phyloP scores from a whole-genome alignment of 2,329 filamentous ascomycete species.

The Diaporthe destruens region DNA sequence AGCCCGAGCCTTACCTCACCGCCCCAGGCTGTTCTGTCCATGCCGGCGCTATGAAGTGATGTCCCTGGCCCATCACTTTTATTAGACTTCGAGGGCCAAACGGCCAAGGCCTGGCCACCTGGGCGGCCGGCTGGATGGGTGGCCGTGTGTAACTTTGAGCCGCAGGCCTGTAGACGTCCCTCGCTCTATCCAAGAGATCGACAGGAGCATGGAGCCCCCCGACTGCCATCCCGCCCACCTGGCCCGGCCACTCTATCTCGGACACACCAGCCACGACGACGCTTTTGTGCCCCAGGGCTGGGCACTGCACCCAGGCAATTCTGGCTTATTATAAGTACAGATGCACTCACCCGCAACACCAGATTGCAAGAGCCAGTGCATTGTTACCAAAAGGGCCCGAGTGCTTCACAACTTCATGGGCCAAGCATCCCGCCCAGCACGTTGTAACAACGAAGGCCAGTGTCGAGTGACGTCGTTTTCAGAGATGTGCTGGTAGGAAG shows the following conservation, averaged over 20 bases:
- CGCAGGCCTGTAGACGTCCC: not conserved
- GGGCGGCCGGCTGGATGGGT: slow-evolving; percentile 10
- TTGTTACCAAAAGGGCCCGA: not conserved
- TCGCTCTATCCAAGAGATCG: slow-evolving; percentile 9
- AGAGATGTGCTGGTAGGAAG: not conserved
- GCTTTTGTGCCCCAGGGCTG: too few relatives aligned
- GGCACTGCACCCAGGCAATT: not conserved
- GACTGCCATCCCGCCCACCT: slow-evolving; percentile 7
- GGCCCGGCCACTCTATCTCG: slow-evolving; percentile 12
- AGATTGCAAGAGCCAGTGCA: slow-evolving; percentile 23
- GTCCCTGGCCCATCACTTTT: slow-evolving; percentile 14
- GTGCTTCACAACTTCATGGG: not conserved
- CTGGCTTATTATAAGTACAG: not conserved
- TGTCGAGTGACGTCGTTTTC: not conserved
- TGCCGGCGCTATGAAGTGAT: not conserved
- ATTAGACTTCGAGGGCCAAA: slow-evolving; percentile 20
- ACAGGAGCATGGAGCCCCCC: slow-evolving; percentile 13
- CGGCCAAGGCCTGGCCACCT: slow-evolving; percentile 20
- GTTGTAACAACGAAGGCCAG: not conserved
- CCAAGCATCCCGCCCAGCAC: not conserved
- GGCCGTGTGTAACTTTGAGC: not conserved
- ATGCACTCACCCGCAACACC: too few relatives aligned
- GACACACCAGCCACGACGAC: slow-evolving; percentile 25
- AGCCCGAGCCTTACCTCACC: slow-evolving; percentile 6
- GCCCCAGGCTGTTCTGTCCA: slow-evolving; percentile 4